These are phyloP conservation scores for Fremontodendron californicum DNA, from an alignment of 345 rosid species.

Conservation along the genomic window DNA sequence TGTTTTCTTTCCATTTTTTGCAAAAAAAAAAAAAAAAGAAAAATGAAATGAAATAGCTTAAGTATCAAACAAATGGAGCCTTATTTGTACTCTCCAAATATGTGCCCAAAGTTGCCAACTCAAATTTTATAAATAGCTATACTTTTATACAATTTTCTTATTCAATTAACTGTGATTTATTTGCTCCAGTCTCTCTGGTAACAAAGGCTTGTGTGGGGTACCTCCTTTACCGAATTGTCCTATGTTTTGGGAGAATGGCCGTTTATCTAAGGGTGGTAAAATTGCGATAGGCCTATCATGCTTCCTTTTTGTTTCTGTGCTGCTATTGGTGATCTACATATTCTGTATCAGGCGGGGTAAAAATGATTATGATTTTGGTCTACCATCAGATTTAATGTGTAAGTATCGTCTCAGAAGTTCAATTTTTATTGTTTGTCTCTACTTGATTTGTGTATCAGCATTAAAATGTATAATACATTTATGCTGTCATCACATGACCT, in stretches of 20 bases:
- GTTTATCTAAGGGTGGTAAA: slow-evolving; percentile 78
- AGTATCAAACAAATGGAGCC: neutral
- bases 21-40: neutral
- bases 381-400: slow-evolving; percentile 82
- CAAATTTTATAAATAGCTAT: neutral
- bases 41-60: slow-evolving; percentile 8
- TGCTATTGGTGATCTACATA: slow-evolving; percentile 45
- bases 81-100: neutral
- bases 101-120: no score
- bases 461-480: neutral
- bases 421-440: neutral
- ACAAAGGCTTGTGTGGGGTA: slow-evolving; percentile 90
- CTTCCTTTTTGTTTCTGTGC: slow-evolving; percentile 34
- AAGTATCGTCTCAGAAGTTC: slow-evolving; percentile 33
- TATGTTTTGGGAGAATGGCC: slow-evolving; percentile 79
- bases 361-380: slow-evolving; percentile 87
- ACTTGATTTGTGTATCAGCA: neutral
- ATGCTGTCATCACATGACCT: neutral
- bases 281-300: slow-evolving; percentile 61
- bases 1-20: neutral
- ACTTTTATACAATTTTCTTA: neutral
- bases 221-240: slow-evolving; percentile 76
- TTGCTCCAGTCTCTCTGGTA: slow-evolving; percentile 71
- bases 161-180: neutral
- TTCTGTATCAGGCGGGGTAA: slow-evolving; percentile 65